phyloP scores from a whole-genome alignment of 2,329 filamentous ascomycete species.

The Aspergillus hiratsukae region DNA sequence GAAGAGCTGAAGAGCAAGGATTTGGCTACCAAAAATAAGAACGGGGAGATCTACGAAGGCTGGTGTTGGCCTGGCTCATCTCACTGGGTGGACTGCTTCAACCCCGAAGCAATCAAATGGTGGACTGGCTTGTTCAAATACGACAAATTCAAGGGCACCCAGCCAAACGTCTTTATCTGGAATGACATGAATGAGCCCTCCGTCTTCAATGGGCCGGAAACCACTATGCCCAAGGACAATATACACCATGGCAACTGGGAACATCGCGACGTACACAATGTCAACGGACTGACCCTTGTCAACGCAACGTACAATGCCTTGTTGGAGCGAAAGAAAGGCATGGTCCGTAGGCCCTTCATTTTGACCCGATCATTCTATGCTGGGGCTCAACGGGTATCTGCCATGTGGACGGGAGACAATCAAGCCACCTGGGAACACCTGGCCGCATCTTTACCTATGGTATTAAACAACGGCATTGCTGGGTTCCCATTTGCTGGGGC shows the following conservation, averaged over 20 bases:
- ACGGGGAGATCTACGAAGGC: constrained; percentile 82
- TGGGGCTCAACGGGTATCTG: constrained; percentile 81
- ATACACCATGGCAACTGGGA: constrained; percentile 89
- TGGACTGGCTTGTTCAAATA: constrained; percentile 89
- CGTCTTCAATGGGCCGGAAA: constrained; percentile 96
- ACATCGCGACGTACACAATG: constrained; percentile 91
- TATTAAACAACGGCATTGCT: constrained; percentile 84
- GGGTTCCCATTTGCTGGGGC: constrained; percentile 93
- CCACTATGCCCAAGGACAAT: constrained; percentile 98
- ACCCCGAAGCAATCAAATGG: constrained; percentile 85
- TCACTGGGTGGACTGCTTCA: constrained; percentile 95
- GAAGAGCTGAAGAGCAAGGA: constrained; percentile 80
- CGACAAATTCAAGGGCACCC: constrained; percentile 77
- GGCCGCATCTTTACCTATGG: constrained; percentile 85
- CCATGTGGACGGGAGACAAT: constrained; percentile 99
- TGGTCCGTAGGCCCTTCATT: constrained; percentile 80
- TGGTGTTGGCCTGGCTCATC: constrained; percentile 99
- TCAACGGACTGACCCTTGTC: constrained; percentile 92
- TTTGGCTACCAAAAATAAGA: constrained; percentile 83
- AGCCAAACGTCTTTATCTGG: constrained; percentile 89
- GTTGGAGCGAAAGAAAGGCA: constrained; percentile 77
- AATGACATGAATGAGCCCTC: constrained; percentile 99
- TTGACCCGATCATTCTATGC: constrained; percentile 90
- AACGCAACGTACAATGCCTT: constrained; percentile 89
- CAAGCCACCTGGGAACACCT: constrained; percentile 90